Percentiles rank a stretch among this genome's conserved stretches.
phyloP scores from a whole-genome alignment of 2,329 filamentous ascomycete species.

The Aspergillus puulaauensis region DNA sequence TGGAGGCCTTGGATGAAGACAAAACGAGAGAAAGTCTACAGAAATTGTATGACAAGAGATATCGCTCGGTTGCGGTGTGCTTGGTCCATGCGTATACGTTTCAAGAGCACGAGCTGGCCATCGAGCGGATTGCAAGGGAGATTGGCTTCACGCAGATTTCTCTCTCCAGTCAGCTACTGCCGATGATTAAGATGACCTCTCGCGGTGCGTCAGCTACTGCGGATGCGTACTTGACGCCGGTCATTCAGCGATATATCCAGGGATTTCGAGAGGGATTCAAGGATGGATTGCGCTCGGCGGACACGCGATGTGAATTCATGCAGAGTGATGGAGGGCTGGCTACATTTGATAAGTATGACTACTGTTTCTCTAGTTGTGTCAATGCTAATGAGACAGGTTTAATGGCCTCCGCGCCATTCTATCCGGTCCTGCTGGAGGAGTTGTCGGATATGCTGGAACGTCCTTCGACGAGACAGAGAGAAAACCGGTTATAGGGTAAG shows the following conservation, averaged over 20 bases:
- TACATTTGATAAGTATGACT: slow-evolving; percentile 45
- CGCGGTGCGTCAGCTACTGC: slow-evolving; percentile 74
- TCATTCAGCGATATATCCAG: slow-evolving; percentile 72
- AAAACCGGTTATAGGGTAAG: slow-evolving; percentile 71
- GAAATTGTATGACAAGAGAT: slow-evolving; percentile 66
- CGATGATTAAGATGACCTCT: slow-evolving; percentile 81
- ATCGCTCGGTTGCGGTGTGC: slow-evolving; percentile 80
- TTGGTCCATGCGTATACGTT: slow-evolving; percentile 90
- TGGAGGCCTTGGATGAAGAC: slow-evolving; percentile 59
- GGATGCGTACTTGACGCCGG: slow-evolving; percentile 76
- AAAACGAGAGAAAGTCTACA: slow-evolving; percentile 60
- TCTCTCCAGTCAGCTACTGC: slow-evolving; percentile 76
- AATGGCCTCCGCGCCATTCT: slow-evolving; percentile 84
- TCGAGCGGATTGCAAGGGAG: slow-evolving; percentile 74
- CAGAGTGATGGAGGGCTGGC: slow-evolving; percentile 77
- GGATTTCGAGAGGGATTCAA: slow-evolving; percentile 62
- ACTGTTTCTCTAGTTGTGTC: too few species aligned
- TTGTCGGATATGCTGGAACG: slow-evolving; percentile 89
- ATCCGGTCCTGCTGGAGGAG: slow-evolving; percentile 85
- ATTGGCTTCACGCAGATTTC: slow-evolving; percentile 76
- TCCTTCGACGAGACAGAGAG: slow-evolving; percentile 81
- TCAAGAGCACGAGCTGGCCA: slow-evolving; percentile 75
- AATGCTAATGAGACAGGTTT: too few species aligned
- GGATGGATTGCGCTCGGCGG: slow-evolving; percentile 71
- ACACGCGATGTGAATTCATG: slow-evolving; percentile 86